Conservation (phyloP, 495 filamentous ascomycete species). For the Oleoguttula mirabilis region DNA sequence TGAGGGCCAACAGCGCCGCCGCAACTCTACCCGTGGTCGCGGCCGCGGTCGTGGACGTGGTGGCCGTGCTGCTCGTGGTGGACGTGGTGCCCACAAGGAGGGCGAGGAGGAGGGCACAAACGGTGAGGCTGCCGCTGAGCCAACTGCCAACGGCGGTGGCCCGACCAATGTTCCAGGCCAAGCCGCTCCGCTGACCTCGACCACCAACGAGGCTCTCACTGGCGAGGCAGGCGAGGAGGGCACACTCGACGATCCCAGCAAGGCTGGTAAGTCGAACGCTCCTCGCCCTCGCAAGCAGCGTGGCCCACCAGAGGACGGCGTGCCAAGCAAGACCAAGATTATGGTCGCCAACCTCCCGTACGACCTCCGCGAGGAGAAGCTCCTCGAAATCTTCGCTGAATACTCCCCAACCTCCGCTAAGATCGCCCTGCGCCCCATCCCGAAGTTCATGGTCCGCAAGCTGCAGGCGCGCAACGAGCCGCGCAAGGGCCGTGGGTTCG, state of each 20-base stretch:
- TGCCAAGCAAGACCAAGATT: slow-evolving; percentile 98
- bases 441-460: slow-evolving; percentile 99
- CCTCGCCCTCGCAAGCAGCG: slow-evolving; percentile 61
- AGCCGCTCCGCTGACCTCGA: slow-evolving; percentile 44
- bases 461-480: slow-evolving; percentile 93
- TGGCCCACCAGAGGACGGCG: slow-evolving; percentile 92
- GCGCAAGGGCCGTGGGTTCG: slow-evolving; percentile 98
- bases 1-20: slow-evolving; percentile 45
- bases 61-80: slow-evolving; percentile 65
- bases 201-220: slow-evolving; percentile 45
- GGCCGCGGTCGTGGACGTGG: slow-evolving; percentile 49
- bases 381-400: slow-evolving; percentile 85
- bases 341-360: slow-evolving; percentile 99
- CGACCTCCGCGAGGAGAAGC: slow-evolving; percentile 95
- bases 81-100: slow-evolving; percentile 51
- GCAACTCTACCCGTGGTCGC: slow-evolving; percentile 31
- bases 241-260: slow-evolving; percentile 27
- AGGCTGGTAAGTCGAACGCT: slow-evolving; percentile 36
- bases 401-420: slow-evolving; percentile 89
- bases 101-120: slow-evolving; percentile 4
- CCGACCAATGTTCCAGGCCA: slow-evolving; percentile 44
- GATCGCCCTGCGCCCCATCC: slow-evolving; percentile 95
- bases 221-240: slow-evolving; percentile 37
- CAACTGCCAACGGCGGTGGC: slow-evolving; percentile 31
- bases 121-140: slow-evolving; percentile 15